Base-by-base conservation (phyloP, 2,329 filamentous ascomycete genomes). In the Alternaria arborescens region DNA sequence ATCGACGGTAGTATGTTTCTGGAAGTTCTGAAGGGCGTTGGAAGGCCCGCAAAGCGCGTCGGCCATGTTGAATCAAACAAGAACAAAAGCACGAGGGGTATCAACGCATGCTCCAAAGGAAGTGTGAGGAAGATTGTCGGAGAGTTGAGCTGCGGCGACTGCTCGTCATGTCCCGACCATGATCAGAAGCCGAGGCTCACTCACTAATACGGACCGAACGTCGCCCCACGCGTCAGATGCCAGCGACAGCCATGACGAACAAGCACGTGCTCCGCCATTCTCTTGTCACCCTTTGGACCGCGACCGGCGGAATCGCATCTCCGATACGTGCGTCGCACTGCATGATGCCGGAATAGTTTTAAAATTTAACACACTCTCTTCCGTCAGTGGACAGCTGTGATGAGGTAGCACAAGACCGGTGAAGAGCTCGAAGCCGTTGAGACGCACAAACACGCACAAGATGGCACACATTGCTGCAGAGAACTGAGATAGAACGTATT, bases 31-130 rank as follows among this genome's bases (percentile, higher is more conserved):
- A 53, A 92, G 85, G 64, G 90, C 85, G 78, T 91, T 93, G 12
- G 91, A 91, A 18, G 91, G 90, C 60, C 91, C 90, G 76, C 91
- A 94, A 57, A 91, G 81, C 68, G 86, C 84, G 71, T 91, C 88
- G 53, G 86, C 83, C 89, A 91, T 91, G 69, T 18, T 53, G 57
- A 50, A 43, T 51, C 28, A 50, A 36, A 38, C 3, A 60, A 41
- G 56, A 61, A 41, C 55, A 61, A 62, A 58, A 46, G 55, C 24
- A 16, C 56, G 65, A 55, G 36, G 50, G 61, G 61, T 69, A 69
- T 73, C 69, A 71, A 60, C 56, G 66, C 69, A 67, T 67, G 61
- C 62, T 65, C 65, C 34, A 63, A 59, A 46, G 61, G 42, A 56
- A 44, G 51, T 54, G 44, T 34, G 38, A 36, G 44, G 42, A 20